These are phyloP conservation scores for Allium fistulosum DNA, from an alignment of 106 monocot genomes.

Conservation along the genomic window DNA sequence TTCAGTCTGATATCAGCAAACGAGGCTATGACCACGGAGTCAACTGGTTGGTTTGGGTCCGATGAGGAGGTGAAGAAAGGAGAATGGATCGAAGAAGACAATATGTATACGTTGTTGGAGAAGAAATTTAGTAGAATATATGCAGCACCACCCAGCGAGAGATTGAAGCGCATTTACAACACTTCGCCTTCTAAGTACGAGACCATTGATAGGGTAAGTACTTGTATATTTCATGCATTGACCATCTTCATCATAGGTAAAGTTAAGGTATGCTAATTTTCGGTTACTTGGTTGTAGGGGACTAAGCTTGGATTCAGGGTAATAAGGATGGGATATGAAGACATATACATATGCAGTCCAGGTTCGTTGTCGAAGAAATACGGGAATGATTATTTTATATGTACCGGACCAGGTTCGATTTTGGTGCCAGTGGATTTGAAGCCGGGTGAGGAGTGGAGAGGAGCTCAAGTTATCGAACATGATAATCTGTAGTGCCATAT, in stretches of 20 bases:
- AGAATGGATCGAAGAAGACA: constrained; percentile 53
- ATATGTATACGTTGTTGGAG: constrained; percentile 44
- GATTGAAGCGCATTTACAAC: constrained; percentile 61
- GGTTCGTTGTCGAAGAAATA: constrained; percentile 49
- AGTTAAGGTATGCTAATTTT: too few species aligned
- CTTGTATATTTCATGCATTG: too few species aligned
- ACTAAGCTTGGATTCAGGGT: constrained; percentile 78
- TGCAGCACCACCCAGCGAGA: constrained; percentile 61
- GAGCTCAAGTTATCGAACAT: constrained; percentile 89
- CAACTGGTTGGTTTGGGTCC: constrained; percentile 26
- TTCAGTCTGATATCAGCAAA: constrained; percentile 64
- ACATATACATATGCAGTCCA: constrained; percentile 67
- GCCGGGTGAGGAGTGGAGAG: constrained; percentile 81
- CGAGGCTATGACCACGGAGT: constrained; percentile 54
- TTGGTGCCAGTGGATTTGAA: constrained; percentile 70
- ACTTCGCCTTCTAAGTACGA: constrained; percentile 76
- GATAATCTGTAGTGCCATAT: constrained; percentile 62
- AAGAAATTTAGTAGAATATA: constrained; percentile 72
- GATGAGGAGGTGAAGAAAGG: constrained; percentile 13
- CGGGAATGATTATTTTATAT: constrained; percentile 72
- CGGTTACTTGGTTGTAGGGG: constrained; percentile 24
- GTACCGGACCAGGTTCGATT: constrained; percentile 82
- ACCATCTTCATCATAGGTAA: too few species aligned
- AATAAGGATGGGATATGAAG: constrained; percentile 90
- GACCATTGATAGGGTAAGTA: constrained; percentile 69